A percentile compares a stretch with the other conserved stretches of the same genome.
phyloP scores from a whole-genome alignment of 2,329 filamentous ascomycete genomes.

The Colletotrichum destructivum region DNA sequence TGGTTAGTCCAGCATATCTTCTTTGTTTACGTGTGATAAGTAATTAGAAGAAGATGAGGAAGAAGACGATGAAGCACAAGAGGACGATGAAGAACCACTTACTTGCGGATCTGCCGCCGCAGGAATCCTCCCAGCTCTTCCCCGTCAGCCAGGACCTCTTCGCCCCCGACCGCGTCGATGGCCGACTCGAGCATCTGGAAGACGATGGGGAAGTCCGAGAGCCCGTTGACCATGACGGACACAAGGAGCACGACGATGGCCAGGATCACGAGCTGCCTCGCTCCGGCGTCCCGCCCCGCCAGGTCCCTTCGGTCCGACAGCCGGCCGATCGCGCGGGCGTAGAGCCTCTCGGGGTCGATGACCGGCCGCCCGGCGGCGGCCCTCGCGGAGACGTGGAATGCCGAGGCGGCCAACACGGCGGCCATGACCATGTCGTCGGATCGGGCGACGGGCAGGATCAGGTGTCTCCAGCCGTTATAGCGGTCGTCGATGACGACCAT shows the following conservation, averaged over 20 bases:
- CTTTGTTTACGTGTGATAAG: not conserved
- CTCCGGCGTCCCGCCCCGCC: not conserved
- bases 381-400: conserved; percentile 44
- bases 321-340: conserved; percentile 9
- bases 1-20: not conserved
- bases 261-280: conserved; percentile 26
- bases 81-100: not conserved
- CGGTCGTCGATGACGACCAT: conserved; percentile 46
- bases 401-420: conserved; percentile 47
- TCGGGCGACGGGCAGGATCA: conserved; percentile 44
- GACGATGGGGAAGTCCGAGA: conserved; percentile 47
- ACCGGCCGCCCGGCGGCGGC: not conserved
- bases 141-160: not conserved
- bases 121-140: conserved; percentile 15
- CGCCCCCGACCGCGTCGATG: conserved; percentile 47
- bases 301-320: conserved; percentile 4
- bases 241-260: conserved; percentile 47
- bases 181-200: conserved; percentile 48
- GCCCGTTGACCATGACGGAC: conserved; percentile 47
- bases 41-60: too few species aligned
- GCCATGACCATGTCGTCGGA: conserved; percentile 46
- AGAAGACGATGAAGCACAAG: too few species aligned
- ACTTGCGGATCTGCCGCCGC: conserved; percentile 32
- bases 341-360: not conserved
- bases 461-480: conserved; percentile 44